These are phyloP conservation scores for Solanum chiquidenum DNA, from an alignment of 257 asterid species.

Conservation along the genomic window DNA sequence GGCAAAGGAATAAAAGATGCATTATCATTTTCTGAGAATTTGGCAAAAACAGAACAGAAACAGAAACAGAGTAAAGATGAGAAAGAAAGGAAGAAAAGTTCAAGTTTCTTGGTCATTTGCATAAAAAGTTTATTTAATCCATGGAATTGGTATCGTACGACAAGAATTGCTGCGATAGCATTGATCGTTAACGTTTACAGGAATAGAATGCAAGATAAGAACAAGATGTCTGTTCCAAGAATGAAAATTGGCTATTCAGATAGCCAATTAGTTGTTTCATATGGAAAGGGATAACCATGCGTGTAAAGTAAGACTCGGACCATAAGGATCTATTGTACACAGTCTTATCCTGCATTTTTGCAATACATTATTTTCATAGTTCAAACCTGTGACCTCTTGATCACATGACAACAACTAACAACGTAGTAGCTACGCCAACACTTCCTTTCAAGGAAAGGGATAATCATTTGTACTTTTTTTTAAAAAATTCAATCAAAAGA, in stretches of 20 bases:
- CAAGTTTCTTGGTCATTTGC: constrained; percentile 5
- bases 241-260: neutral
- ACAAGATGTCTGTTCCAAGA: neutral
- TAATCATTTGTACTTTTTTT: neutral
- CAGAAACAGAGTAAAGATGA: neutral
- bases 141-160: constrained; percentile 8
- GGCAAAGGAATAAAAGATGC: constrained; percentile 11
- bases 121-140: constrained; percentile 8
- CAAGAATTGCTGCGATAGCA: constrained; percentile 22
- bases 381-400: neutral
- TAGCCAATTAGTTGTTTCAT: constrained; percentile 20
- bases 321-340: neutral
- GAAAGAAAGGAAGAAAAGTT: neutral
- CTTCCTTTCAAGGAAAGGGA: neutral
- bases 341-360: neutral
- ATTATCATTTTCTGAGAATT: constrained; percentile 11
- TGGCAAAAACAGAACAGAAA: neutral
- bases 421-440: neutral
- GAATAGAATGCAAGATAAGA: constrained; percentile 5
- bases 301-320: neutral
- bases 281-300: constrained; percentile 34
- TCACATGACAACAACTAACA: neutral
- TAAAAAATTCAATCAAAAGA: too few species aligned
- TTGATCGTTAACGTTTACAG: constrained; percentile 13
- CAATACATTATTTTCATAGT: neutral